phyloP scores from a whole-genome alignment of 345 rosid species.

The Eucalyptus shirleyi region DNA sequence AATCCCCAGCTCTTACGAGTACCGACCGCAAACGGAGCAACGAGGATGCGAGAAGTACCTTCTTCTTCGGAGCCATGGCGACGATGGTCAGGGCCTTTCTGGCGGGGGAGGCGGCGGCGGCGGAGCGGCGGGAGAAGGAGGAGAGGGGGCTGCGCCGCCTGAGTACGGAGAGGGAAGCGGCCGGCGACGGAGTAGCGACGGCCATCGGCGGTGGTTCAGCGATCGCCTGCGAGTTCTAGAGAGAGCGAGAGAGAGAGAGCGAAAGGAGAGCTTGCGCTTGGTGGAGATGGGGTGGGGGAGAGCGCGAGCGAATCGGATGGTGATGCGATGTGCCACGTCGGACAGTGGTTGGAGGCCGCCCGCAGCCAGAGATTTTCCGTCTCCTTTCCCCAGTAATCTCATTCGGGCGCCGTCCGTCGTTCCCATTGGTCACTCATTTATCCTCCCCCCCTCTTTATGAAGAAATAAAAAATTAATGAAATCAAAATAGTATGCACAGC shows the following conservation, averaged over 20 bases:
- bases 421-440: background rate
- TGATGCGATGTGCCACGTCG: background rate
- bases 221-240: background rate
- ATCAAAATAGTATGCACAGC: background rate
- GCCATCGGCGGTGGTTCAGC: conserved; percentile 25
- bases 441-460: background rate
- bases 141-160: conserved; percentile 9
- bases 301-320: background rate
- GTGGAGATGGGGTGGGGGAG: background rate
- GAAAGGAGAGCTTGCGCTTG: background rate
- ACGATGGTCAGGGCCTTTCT: conserved; percentile 32
- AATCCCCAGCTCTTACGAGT: no score
- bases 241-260: background rate
- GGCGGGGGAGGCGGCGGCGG: conserved; percentile 9
- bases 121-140: background rate
- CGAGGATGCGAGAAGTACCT: conserved; percentile 21
- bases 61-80: conserved; percentile 72
- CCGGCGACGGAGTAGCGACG: conserved; percentile 31
- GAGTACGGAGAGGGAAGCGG: conserved; percentile 18
- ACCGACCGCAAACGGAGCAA: background rate
- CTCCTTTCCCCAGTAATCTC: background rate
- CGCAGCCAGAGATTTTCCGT: background rate
- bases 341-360: background rate
- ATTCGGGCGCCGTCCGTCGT: background rate
- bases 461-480: background rate